phyloP scores from a whole-genome alignment of 1,139 yeast genomes.

The Magnusiomyces fungicola region DNA sequence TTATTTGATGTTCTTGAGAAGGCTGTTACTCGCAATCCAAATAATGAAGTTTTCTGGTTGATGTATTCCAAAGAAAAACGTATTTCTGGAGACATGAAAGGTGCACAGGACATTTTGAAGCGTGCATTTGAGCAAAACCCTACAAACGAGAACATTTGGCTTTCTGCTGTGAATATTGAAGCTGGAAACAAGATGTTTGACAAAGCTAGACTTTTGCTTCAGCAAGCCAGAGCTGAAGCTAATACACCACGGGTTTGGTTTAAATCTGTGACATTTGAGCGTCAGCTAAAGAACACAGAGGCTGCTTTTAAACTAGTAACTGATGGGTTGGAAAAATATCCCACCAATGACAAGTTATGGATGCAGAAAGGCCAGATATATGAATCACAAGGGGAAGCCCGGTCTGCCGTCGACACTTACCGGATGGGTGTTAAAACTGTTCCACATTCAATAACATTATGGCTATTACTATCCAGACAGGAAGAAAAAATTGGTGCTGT shows the following conservation, averaged over 20 bases:
- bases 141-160: slow-evolving; percentile 52
- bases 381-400: slow-evolving; percentile 28
- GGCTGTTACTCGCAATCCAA: slow-evolving; percentile 45
- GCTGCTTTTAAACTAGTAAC: slow-evolving; percentile 39
- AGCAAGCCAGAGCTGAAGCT: slow-evolving; percentile 35
- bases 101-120: slow-evolving; percentile 48
- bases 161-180: slow-evolving; percentile 64
- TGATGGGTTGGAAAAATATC: slow-evolving; percentile 42
- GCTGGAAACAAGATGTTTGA: slow-evolving; percentile 35
- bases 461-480: slow-evolving; percentile 49
- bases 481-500: slow-evolving; percentile 41
- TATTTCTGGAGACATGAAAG: slow-evolving; percentile 41
- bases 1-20: slow-evolving; percentile 46
- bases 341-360: slow-evolving; percentile 44
- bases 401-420: slow-evolving; percentile 44
- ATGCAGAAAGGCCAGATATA: slow-evolving; percentile 55
- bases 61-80: slow-evolving; percentile 70
- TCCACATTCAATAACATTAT: slow-evolving; percentile 41
- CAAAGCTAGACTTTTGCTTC: slow-evolving; percentile 40
- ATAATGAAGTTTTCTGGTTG: slow-evolving; percentile 46
- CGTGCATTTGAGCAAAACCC: slow-evolving; percentile 42
- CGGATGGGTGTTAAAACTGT: slow-evolving; percentile 44
- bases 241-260: slow-evolving; percentile 48
- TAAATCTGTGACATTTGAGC: slow-evolving; percentile 51
- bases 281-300: slow-evolving; percentile 35